Base-by-base conservation (phyloP, 1,284 basidiomycete genomes). In the Malassezia globosa region DNA sequence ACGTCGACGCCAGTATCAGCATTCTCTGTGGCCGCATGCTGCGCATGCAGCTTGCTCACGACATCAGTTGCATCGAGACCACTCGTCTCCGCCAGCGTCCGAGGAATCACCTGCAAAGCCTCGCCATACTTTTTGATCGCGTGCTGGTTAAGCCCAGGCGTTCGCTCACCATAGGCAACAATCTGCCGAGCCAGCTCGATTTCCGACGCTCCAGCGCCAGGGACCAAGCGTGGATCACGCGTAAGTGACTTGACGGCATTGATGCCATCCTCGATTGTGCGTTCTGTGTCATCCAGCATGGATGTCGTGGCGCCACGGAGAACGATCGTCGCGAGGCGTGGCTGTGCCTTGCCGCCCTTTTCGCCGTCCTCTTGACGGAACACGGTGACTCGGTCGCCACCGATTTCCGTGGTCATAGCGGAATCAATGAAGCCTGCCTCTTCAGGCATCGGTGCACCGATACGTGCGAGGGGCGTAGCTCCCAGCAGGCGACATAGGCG, bases 341-440 rank as follows among this genome's bases (percentile, higher is more conserved):
- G 66, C 37, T 59, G 60, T 22, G 66, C 58, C 41, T 71, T 66
- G 22, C 68, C 68, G 6, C 68, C 68, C 4, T 60, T 59, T 45
- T 62, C 54, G 16, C 58, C 63, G 5, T 67, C 62, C 77, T 63
- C 69, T 73, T 97, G 94, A 36, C 92, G 80, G 60, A 99, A 81
- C 0, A 97, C 90, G 1, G 90, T 96, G 29, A 96, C 94, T 42
- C 92, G 83, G 75, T 99, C 94, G 5, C 94, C 94, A 37, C 94
- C 94, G 61, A 97, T 85, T 73, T 99, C 94, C 54, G 84, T 82
- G 27, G 85, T 87, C 77, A 97, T 90, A 66, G 96, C 85, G 21
- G 94, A 78, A 70, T 97, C 92, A 58, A 95, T 81, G 67, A 79
- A 83, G 29, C 94, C 94, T 5, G 87, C 88, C 75, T 99, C 94